Evolutionary conservation across 768 basidiomycete species (phyloP).

Genomic region (Pleurotus salmoneostramineus): DNA sequence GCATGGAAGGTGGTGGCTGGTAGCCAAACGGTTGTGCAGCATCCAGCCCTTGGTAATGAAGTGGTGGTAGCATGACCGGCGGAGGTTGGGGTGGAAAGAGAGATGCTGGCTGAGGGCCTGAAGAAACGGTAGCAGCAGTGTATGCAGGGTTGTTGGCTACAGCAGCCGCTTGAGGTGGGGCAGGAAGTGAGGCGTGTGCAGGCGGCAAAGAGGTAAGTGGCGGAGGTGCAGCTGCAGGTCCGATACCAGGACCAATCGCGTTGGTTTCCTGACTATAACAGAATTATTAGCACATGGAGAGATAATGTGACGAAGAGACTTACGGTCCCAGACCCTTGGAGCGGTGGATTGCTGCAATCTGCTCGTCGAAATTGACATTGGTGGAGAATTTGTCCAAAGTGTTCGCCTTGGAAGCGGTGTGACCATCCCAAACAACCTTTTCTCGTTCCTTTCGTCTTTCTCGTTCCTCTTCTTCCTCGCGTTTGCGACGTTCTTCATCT

Average conservation of each 20-base stretch:
- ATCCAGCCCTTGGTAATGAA: conserved; percentile 80
- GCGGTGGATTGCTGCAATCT: conserved; percentile 95
- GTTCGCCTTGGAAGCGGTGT: conserved; percentile 89
- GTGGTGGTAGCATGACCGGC: conserved; percentile 80
- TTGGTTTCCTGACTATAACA: conserved; percentile 60
- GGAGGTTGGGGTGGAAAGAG: conserved; percentile 51
- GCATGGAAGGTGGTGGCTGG: conserved; percentile 39
- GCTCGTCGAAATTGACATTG: conserved; percentile 94
- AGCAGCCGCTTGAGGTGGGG: conserved; percentile 54
- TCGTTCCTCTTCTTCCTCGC: conserved; percentile 83
- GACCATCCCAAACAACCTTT: conserved; percentile 98
- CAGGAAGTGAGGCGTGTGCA: conserved; percentile 69
- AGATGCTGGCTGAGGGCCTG: conserved; percentile 89
- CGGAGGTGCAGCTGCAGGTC: conserved; percentile 71
- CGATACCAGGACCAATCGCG: conserved; percentile 78
- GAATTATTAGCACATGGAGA: conserved; percentile 13
- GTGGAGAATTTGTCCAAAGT: conserved; percentile 93
- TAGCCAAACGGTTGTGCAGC: conserved; percentile 77
- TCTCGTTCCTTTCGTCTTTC: conserved; percentile 84
- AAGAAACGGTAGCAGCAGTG: conserved; percentile 82
- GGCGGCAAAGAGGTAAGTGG: conserved; percentile 65
- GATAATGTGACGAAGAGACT: conserved; percentile 26
- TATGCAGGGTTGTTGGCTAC: conserved; percentile 49
- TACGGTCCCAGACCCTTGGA: conserved; percentile 87
- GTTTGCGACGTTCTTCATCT: conserved; percentile 86